Base-by-base conservation (phyloP, 2,329 filamentous ascomycete species). In the Drechslerella coelobrocha region DNA sequence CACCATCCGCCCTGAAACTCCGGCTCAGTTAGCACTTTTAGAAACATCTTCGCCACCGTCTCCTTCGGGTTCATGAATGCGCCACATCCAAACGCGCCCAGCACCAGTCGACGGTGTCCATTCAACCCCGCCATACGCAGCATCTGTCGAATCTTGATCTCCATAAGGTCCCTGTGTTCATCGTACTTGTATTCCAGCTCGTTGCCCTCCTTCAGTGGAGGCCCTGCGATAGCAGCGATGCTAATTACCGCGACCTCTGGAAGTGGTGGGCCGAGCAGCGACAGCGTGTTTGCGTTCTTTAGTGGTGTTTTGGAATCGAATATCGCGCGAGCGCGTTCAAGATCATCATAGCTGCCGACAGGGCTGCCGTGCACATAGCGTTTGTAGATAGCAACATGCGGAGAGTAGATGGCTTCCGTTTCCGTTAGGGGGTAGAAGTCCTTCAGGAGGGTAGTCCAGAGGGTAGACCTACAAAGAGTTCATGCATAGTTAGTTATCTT, bases 41-140 rank as follows among this genome's bases (percentile, higher is more conserved):
- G 76, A 82, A 87, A 91, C 73, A 86, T 87, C 31, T 79, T 68
- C 1, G 85, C 87, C n/a, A 90, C 84, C 71, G 86, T 85, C 29
- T 79, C 78, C 0, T 81, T 81, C 7, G 88, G 88, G 76, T 90
- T 89, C 0, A 74, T 74, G 76, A 89, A 89, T 0, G 84, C 86
- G 2, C 88, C 88, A 74, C 88, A 91, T 0, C 88, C 88, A 53
- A 91, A 76, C 0, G 88, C 88, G 0, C 88, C 88, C 1, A 91
- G 80, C 3, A 91, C 84, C 7, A 91, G 78, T 73, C 83, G 80
- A 21, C 82, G 80, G 74, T 89, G 86, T 1, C 81, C 81, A 26
- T 84, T 80, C 2, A 76, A 76, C n/a, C 82, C 87, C 1, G 86
- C 85, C 61, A 87, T 82, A 2, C 87, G 81, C 55, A 90, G 78